Base-by-base conservation (phyloP, 257 asterid species). In the Solanum commersonii region DNA sequence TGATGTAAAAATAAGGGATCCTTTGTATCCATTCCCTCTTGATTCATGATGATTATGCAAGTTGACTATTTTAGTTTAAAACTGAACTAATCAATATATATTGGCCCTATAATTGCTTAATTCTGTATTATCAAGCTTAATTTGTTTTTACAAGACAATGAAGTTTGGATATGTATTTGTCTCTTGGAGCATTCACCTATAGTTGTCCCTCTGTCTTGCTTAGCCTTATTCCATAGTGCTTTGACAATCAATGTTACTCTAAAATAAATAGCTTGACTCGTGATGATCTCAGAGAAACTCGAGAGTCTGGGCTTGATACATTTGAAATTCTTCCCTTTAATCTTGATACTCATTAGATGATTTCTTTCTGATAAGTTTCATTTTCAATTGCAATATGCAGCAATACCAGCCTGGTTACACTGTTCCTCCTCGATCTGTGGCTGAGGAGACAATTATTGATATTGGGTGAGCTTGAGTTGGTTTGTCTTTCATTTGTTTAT, bases 331-430 rank as follows among this genome's bases (percentile, higher is more conserved):
- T 78, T 78, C 52, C 44, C 18, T 52, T 82, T 16, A 10, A 20
- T 49, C 20, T 82, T 29, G 42, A 46, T 29, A 16, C 70, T 82
- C 86, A 82, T 82, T 29, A 49, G 86, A 49, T 82, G 40, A 82
- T 49, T 49, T 82, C 29, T 31, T 46, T 34, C 70, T 82, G 20
- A 18, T 46, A 5, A 29, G 34, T 2, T 29, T 79, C 67, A 10
- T 29, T 49, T 81, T 82, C 20, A 29, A 82, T 46, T 81, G 70
- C 85, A 86, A 65, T 86, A 10, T 92, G 93, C 95, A 97, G 99
- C 92, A 91, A 84, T 97, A 97, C 91, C 96, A 94, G 82, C 93
- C 98, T 90, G 98, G 98, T 87, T 97, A 97, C 90, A 96, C 96
- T 84, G 95, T 98, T 77, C 89, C 96, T 88, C 98, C 98, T 76